Conservation (phyloP, 2,329 filamentous ascomycete genomes). For the Stemphylium beticola region DNA sequence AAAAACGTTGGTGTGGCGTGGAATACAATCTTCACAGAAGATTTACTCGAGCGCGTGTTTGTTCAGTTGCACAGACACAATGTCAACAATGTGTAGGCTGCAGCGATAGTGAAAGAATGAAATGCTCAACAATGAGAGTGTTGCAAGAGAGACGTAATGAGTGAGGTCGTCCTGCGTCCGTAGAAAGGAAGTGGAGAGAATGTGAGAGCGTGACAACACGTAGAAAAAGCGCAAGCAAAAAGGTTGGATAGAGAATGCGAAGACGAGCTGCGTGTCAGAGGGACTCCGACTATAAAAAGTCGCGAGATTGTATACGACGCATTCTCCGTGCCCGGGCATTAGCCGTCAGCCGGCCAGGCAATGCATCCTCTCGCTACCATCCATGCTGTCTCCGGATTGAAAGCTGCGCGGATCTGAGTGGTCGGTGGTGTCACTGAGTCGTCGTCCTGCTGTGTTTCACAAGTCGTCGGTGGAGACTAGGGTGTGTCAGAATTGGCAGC, state of each 20-base stretch:
- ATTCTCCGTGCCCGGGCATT: slow-evolving; percentile 34
- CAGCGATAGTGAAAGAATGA: slow-evolving; percentile 33
- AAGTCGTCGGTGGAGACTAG: slow-evolving; percentile 44
- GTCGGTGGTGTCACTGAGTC: slow-evolving; percentile 30
- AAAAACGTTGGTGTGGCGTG: slow-evolving; percentile 5
- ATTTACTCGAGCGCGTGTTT: slow-evolving; percentile 18
- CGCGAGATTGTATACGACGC: slow-evolving; percentile 25
- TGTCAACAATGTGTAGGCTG: slow-evolving; percentile 12
- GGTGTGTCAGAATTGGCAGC: slow-evolving; percentile 39
- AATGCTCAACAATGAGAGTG: slow-evolving; percentile 35
- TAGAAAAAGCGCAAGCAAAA: slow-evolving; percentile 29
- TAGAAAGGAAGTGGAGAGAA: slow-evolving; percentile 31
- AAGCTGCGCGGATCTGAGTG: slow-evolving; percentile 30
- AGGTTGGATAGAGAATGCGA: slow-evolving; percentile 37
- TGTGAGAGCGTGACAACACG: slow-evolving; percentile 27
- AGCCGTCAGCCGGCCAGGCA: slow-evolving; percentile 26
- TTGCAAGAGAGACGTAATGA: slow-evolving; percentile 28
- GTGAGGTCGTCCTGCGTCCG: slow-evolving; percentile 42
- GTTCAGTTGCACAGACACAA: slow-evolving; percentile 7
- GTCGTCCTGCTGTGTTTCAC: slow-evolving; percentile 39
- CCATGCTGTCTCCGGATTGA: slow-evolving; percentile 33
- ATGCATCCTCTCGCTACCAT: slow-evolving; percentile 27
- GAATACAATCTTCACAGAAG: slow-evolving; percentile 42
- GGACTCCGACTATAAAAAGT: slow-evolving; percentile 36
- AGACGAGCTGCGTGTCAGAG: slow-evolving; percentile 16